Base-by-base conservation (phyloP, 1,139 yeast species). In the Protomyces macrosporus region DNA sequence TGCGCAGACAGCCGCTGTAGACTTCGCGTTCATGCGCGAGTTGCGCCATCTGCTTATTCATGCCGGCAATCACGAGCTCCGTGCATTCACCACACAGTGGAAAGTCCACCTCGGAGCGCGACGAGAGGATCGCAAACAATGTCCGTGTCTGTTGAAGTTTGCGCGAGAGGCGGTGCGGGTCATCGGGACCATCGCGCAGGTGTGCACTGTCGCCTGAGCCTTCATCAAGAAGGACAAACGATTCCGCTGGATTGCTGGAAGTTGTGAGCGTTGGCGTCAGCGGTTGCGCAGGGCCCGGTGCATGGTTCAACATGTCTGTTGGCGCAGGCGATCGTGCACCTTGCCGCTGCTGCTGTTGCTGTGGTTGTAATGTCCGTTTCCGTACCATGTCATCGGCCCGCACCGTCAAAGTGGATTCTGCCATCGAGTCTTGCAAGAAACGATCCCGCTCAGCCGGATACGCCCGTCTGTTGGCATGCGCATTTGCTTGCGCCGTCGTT, bases 1-100 rank as follows among this genome's bases (percentile, higher is more conserved):
- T 86, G 68, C 84, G 84, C 56, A 91, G 74, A 73, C 91, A 90
- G 40, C 83, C 82, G 50, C 85, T 77, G 73, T 90, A 95, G 1
- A 83, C 81, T 64, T 91, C 96, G 70, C 95, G 84, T 70, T 93
- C 97, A 67, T 81, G 81, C 53, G 87, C 84, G 10, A 86, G 81
- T 66, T 85, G 89, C 66, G 88, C 93, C 72, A 87, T 88, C 69
- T 86, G 86, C 34, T 78, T 74, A 70, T 85, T 86, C 72, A 90
- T 80, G 65, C 85, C 86, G n/a, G 82, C 85, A 3, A 87, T 78
- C 12, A 60, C 34, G 23, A 48, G 48, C 14, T 60, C 63, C 12
- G 63, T 88, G 73, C 98, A 93, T 59, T 91, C 98, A 40, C 80
- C 79, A 70, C 98, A 91, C 14, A 95, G 83, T 0, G 98, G 98